Percentiles rank a stretch among this genome's conserved stretches.
Evolutionary conservation across 2,329 filamentous ascomycete species (phyloP).

Genomic region (Kalmusia sp.): DNA sequence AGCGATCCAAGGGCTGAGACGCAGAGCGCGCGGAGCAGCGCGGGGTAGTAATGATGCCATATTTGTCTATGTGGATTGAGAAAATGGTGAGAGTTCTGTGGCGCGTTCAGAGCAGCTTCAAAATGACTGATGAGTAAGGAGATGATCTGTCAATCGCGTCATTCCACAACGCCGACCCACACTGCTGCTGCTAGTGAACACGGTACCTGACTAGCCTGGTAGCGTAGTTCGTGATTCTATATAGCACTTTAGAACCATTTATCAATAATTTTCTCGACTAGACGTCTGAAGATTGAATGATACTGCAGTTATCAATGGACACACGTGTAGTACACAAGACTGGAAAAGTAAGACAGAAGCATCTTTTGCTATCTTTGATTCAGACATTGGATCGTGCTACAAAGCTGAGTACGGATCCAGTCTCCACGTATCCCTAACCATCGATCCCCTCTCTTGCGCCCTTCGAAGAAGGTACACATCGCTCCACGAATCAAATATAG

Average conservation of each 20-base stretch:
- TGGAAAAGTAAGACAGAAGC: too few species aligned
- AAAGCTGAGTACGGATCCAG: neutral
- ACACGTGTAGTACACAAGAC: too few species aligned
- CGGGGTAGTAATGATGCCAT: constrained; percentile 28
- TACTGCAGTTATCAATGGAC: too few species aligned
- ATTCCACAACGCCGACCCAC: neutral
- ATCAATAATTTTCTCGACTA: too few species aligned
- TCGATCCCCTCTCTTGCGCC: neutral
- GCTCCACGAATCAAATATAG: neutral
- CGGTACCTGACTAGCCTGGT: neutral
- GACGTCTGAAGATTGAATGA: too few species aligned
- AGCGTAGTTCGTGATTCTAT: too few species aligned
- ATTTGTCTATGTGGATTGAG: constrained; percentile 7
- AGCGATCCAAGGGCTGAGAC: constrained; percentile 23
- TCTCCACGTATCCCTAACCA: neutral
- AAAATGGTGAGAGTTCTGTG: neutral
- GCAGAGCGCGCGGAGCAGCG: constrained; percentile 44
- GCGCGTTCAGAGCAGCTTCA: neutral
- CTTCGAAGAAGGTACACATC: constrained; percentile 1
- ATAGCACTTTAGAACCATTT: too few species aligned
- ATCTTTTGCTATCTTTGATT: neutral
- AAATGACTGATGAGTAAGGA: constrained; percentile 1
- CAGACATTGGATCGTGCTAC: neutral
- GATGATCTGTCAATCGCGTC: constrained; percentile 3
- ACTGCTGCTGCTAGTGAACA: neutral